Conservation (phyloP, 495 filamentous ascomycete genomes). For the Bryoglossum gracile region DNA sequence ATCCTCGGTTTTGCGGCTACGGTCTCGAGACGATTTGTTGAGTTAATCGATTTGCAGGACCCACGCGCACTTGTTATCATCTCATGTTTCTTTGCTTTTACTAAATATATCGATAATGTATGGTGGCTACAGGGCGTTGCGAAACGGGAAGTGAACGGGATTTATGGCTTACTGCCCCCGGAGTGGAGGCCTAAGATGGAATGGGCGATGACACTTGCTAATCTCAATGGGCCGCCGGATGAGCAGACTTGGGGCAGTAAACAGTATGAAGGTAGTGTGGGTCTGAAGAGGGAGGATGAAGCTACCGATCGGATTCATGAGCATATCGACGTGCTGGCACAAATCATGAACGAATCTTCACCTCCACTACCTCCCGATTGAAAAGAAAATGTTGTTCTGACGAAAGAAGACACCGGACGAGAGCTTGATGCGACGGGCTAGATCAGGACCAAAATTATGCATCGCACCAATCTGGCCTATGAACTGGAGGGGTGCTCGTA, state of each 20-base stretch:
- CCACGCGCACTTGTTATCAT: conserved; percentile 48
- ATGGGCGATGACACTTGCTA: conserved; percentile 46
- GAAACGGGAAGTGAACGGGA: conserved; percentile 46
- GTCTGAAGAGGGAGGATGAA: conserved; percentile 8
- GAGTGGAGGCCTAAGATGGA: conserved; percentile 50
- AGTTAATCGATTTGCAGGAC: conserved; percentile 40
- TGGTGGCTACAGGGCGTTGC: conserved; percentile 54
- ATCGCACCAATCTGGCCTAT: too few species aligned
- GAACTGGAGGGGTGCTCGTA: too few species aligned
- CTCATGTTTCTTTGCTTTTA: conserved; percentile 49
- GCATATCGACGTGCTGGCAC: conserved; percentile 23
- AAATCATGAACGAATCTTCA: conserved; percentile 6
- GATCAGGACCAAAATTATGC: too few species aligned
- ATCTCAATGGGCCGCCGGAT: conserved; percentile 34
- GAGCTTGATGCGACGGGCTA: too few species aligned
- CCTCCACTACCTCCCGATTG: conserved; percentile 1
- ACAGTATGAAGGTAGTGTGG: neutral
- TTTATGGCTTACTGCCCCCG: conserved; percentile 40
- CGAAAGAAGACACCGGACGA: too few species aligned
- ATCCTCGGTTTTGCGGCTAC: conserved; percentile 50
- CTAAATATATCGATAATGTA: conserved; percentile 42
- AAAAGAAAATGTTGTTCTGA: too few species aligned
- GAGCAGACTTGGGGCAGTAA: conserved; percentile 37
- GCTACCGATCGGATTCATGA: neutral
- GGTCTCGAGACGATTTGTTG: conserved; percentile 50